A percentile compares a stretch with the other conserved stretches of the same genome.
These are phyloP conservation scores for Pichia sp. DNA, from an alignment of 1,139 yeast genomes.

Conservation along the genomic window DNA sequence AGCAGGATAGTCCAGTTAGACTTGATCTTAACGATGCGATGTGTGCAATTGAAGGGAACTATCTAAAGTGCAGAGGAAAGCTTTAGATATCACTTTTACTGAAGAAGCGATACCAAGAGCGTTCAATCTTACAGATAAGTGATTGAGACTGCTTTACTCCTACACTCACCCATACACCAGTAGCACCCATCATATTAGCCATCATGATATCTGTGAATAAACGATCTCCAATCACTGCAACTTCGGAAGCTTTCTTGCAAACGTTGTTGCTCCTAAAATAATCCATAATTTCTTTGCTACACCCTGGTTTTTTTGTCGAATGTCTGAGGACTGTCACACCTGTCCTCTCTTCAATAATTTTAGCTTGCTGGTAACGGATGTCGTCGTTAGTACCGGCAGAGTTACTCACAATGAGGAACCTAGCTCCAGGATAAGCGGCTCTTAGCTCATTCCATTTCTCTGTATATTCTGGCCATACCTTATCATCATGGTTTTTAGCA, in stretches of 20 bases:
- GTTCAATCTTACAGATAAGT: constrained; percentile 45
- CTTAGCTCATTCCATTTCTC: constrained; percentile 53
- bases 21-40: no score
- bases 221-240: constrained; percentile 85
- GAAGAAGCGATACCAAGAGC: constrained; percentile 32
- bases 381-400: constrained; percentile 91
- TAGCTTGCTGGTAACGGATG: constrained; percentile 49
- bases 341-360: constrained; percentile 52
- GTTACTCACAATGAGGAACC: constrained; percentile 75
- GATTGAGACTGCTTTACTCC: constrained; percentile 60
- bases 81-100: neutral
- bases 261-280: constrained; percentile 47
- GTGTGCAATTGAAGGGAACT: no score
- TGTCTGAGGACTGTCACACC: constrained; percentile 79
- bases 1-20: no score
- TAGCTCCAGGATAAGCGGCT: constrained; percentile 53
- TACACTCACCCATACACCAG: constrained; percentile 73
- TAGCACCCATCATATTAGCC: constrained; percentile 92
- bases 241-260: constrained; percentile 46
- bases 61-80: no score
- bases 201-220: constrained; percentile 83
- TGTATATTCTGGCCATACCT: constrained; percentile 70
- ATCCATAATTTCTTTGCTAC: constrained; percentile 59
- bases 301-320: constrained; percentile 82
- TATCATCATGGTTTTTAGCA: constrained; percentile 74